Percentiles rank a stretch among this genome's conserved stretches.
phyloP scores from a whole-genome alignment of 495 filamentous ascomycete genomes.

The Penicillium roqueforti region DNA sequence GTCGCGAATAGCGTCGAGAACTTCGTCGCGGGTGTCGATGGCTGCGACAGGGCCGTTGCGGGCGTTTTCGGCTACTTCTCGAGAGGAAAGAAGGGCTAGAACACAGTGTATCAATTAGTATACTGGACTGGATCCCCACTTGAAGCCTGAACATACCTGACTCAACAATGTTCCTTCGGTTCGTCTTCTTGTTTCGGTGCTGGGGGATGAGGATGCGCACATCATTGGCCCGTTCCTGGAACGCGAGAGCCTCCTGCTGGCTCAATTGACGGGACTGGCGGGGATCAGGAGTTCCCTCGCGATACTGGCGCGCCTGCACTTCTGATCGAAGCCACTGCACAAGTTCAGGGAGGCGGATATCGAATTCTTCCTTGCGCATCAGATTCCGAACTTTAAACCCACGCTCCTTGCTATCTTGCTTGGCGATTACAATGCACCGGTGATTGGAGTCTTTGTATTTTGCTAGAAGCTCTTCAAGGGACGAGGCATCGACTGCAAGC shows the following conservation, averaged over 20 bases:
- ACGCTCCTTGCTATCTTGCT: slow-evolving; percentile 67
- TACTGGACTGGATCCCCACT: neutral
- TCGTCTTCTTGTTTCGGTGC: slow-evolving; percentile 85
- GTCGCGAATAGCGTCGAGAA: slow-evolving; percentile 73
- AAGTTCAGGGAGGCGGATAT: slow-evolving; percentile 70
- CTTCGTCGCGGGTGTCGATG: slow-evolving; percentile 80
- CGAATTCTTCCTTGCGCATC: slow-evolving; percentile 74
- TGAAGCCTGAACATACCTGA: slow-evolving; percentile 44
- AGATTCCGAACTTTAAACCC: slow-evolving; percentile 72
- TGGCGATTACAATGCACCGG: slow-evolving; percentile 82
- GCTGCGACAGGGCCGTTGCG: slow-evolving; percentile 76
- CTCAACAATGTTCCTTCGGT: slow-evolving; percentile 78
- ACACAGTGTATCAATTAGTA: slow-evolving; percentile 11
- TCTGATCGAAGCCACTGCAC: slow-evolving; percentile 78
- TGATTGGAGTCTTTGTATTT: slow-evolving; percentile 70
- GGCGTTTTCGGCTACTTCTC: slow-evolving; percentile 59
- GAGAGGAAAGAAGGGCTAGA: slow-evolving; percentile 57
- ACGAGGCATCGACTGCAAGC: slow-evolving; percentile 70
- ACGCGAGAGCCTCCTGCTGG: slow-evolving; percentile 36
- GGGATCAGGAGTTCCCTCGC: slow-evolving; percentile 47
- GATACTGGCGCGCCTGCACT: slow-evolving; percentile 70
- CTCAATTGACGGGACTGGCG: slow-evolving; percentile 46
- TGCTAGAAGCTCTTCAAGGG: slow-evolving; percentile 65
- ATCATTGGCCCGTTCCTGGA: slow-evolving; percentile 56
- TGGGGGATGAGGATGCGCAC: slow-evolving; percentile 78